These are phyloP conservation scores for Phialophora tarda DNA, from an alignment of 2,329 filamentous ascomycete species.

Conservation along the genomic window DNA sequence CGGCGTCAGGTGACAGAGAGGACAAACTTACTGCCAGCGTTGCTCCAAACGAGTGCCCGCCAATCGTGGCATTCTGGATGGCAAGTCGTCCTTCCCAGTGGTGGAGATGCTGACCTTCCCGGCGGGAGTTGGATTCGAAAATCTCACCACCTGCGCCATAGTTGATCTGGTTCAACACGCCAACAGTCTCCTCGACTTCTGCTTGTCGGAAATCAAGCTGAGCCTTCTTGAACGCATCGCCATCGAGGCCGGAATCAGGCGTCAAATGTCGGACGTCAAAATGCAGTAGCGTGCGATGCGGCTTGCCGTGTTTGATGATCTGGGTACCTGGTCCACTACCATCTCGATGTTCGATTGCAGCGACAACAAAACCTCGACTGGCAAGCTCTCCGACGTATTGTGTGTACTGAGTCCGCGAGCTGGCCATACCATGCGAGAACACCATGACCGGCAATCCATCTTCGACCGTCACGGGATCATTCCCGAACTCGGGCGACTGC, in stretches of 20 bases:
- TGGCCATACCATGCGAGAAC: constrained; percentile 40
- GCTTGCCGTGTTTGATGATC: constrained; percentile 28
- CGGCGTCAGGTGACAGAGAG: neutral
- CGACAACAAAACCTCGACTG: constrained; percentile 36
- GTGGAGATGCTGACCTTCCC: constrained; percentile 55
- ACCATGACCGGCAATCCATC: constrained; percentile 39
- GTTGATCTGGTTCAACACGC: constrained; percentile 35
- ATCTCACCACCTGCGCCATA: constrained; percentile 31
- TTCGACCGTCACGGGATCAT: constrained; percentile 9
- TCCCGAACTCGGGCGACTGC: constrained; percentile 12
- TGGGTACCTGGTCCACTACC: constrained; percentile 38
- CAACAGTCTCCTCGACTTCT: constrained; percentile 39
- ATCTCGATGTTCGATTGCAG: constrained; percentile 40
- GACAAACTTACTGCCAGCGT: constrained; percentile 56
- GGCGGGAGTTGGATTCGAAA: constrained; percentile 51
- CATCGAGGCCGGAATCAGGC: constrained; percentile 26
- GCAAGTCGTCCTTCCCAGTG: constrained; percentile 63
- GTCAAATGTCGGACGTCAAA: constrained; percentile 31
- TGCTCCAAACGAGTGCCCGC: constrained; percentile 70
- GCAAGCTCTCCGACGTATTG: constrained; percentile 39
- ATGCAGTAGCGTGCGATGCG: constrained; percentile 25
- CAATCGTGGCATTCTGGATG: constrained; percentile 61
- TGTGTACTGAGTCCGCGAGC: constrained; percentile 39
- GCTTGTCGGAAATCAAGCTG: constrained; percentile 41
- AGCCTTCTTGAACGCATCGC: constrained; percentile 35